Base-by-base conservation (phyloP, 345 rosid genomes). In the Erodium maritimum region DNA sequence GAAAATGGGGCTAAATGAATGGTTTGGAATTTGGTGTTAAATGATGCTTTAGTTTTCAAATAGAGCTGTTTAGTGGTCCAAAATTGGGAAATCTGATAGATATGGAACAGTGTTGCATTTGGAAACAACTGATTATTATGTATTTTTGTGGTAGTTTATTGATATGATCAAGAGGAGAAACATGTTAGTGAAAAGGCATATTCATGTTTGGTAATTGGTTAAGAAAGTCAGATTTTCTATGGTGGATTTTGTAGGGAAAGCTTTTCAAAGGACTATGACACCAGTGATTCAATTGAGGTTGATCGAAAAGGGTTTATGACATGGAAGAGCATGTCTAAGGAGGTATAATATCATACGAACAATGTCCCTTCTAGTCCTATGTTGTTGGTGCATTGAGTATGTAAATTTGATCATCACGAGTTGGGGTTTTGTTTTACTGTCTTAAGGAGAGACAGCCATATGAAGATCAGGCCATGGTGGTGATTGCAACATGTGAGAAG, bases 261-360 rank as follows among this genome's bases (percentile, higher is more conserved):
- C 37, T 82, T 80, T 64, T 58, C 33, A 51, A 57, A 56, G 59
- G 58, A 22, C 17, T 61, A 56, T 58, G 61, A 71, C 54, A 25
- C 8, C 52, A 67, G 54, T 17, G 59, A 55, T 54, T 53, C 33
- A 58, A 57, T 79, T 67, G 83, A 79, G 22, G 66, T 75, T 46
- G 84, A 82, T 33, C 54, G 73, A 57, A 63, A 66, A 66, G 91
- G 86, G 60, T 85, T 87, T 50, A 71, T 73, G 46, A 63, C 50
- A 20, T 90, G 97, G 95, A 83, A 79, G 78, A 76, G 60, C 50
- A 82, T 87, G 95, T 65, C 83, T 7, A 9, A 52, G 13, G 67
- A 79, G 95, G 97, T 90, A 75, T 55, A 7, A 59, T 19, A 34
- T 34, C 19, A 52, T 17, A 0, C 1, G 22, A 0, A 50, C 2